Evolutionary conservation across 2,329 filamentous ascomycete species (phyloP).

Genomic region (Anisogramma anomala): DNA sequence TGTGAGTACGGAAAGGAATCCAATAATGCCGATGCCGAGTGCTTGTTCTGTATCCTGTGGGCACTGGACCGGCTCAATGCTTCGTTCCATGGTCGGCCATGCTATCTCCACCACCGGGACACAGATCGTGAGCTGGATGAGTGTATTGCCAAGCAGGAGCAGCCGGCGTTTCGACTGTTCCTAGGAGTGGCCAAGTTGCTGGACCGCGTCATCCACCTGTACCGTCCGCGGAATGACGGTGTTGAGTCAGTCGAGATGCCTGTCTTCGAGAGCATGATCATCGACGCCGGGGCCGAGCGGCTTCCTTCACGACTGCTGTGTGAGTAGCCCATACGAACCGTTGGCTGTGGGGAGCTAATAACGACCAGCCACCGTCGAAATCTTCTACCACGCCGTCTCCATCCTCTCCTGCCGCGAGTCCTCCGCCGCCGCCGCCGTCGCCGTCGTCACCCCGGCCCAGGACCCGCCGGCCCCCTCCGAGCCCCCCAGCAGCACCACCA

Average conservation of each 20-base stretch:
- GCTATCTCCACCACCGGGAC: slow-evolving; percentile 49
- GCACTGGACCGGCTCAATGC: slow-evolving; percentile 49
- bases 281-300: slow-evolving; percentile 40
- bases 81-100: slow-evolving; percentile 47
- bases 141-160: slow-evolving; percentile 36
- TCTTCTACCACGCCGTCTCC: slow-evolving; percentile 52
- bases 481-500: too few species aligned
- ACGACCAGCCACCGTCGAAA: slow-evolving; percentile 46
- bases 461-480: too few species aligned
- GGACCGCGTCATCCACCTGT: slow-evolving; percentile 48
- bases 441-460: slow-evolving; percentile 26
- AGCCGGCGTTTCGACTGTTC: slow-evolving; percentile 44
- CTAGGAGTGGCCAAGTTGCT: slow-evolving; percentile 43
- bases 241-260: slow-evolving; percentile 39
- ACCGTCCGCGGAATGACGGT: slow-evolving; percentile 41
- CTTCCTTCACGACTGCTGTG: slow-evolving; percentile 38
- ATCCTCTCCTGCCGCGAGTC: slow-evolving; percentile 50
- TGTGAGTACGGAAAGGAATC: slow-evolving; percentile 24
- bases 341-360: not conserved
- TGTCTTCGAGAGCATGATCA: slow-evolving; percentile 45
- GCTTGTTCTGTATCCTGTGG: slow-evolving; percentile 48
- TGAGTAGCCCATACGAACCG: slow-evolving; percentile 17
- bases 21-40: slow-evolving; percentile 29
- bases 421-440: slow-evolving; percentile 19
- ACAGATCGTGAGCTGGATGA: slow-evolving; percentile 41